phyloP scores from a whole-genome alignment of 2,329 filamentous ascomycete genomes.

The Fusarium anthophilum region DNA sequence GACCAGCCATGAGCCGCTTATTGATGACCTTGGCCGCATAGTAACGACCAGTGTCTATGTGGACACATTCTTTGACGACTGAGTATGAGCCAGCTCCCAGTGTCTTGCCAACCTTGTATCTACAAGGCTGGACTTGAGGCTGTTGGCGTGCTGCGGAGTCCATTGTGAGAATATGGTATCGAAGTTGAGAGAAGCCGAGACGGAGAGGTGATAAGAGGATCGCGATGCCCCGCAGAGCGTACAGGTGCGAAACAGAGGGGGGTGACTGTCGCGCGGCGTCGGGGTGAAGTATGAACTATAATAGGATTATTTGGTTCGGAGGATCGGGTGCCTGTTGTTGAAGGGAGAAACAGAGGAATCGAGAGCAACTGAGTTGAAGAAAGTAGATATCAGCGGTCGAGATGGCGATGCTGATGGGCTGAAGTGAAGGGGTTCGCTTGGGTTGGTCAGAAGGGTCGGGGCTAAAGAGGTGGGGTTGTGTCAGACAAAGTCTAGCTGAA shows the following conservation, averaged over 20 bases:
- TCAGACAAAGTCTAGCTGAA: conserved; percentile 27
- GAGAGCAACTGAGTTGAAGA: background rate
- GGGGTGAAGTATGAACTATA: background rate
- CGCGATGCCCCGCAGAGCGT: conserved; percentile 31
- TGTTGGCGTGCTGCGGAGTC: conserved; percentile 40
- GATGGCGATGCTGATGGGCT: conserved; percentile 17
- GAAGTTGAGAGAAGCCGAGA: conserved; percentile 2
- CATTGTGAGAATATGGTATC: conserved; percentile 24
- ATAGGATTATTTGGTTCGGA: background rate
- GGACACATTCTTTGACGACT: conserved; percentile 98
- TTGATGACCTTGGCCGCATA: conserved; percentile 99
- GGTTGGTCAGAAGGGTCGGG: conserved; percentile 15
- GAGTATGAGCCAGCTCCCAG: conserved; percentile 96
- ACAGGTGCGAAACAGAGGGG: background rate
- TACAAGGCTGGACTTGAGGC: conserved; percentile 87
- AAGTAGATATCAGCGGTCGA: conserved; percentile 17
- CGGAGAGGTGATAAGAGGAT: conserved; percentile 15
- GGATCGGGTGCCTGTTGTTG: background rate
- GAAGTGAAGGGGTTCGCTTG: conserved; percentile 19
- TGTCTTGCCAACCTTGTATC: conserved; percentile 99
- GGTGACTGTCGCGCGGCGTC: background rate
- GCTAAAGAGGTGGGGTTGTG: conserved; percentile 20
- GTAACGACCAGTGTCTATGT: conserved; percentile 96
- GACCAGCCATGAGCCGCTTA: conserved; percentile 95
- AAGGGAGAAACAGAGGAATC: background rate